Evolutionary conservation across 805 yeast genomes (phyloP).

Genomic region (Suhomyces pyralidae): DNA sequence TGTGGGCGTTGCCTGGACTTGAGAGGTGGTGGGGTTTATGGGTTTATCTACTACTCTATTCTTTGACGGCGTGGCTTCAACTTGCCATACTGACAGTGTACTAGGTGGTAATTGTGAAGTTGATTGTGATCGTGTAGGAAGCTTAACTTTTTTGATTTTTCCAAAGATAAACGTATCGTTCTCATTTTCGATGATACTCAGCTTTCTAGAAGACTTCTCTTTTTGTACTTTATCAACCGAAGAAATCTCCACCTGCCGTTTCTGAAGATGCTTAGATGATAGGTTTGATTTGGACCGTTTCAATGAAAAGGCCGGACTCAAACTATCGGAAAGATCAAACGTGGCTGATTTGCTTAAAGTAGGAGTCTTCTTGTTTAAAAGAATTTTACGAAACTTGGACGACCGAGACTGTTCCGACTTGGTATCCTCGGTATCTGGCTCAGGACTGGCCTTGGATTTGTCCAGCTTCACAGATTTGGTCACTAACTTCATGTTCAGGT

Average conservation of each 20-base stretch:
- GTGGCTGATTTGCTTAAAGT: slow-evolving; percentile 18
- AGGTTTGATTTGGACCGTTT: slow-evolving; percentile 41
- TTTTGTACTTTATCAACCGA: neutral
- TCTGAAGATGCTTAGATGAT: slow-evolving; percentile 35
- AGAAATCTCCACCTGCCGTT: slow-evolving; percentile 41
- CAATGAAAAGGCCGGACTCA: slow-evolving; percentile 33
- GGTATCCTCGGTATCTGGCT: slow-evolving; percentile 1
- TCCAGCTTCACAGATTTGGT: slow-evolving; percentile 6
- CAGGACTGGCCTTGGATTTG: slow-evolving; percentile 3
- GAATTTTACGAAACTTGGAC: slow-evolving; percentile 1
- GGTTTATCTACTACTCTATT: neutral
- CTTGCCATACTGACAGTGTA: slow-evolving; percentile 12
- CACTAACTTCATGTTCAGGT: slow-evolving; percentile 37
- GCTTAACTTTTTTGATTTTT: slow-evolving; percentile 21
- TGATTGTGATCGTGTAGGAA: slow-evolving; percentile 1
- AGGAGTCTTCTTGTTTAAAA: slow-evolving; percentile 7
- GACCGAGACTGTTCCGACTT: slow-evolving; percentile 4
- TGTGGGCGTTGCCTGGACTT: slow-evolving; percentile 8
- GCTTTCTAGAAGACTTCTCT: neutral
- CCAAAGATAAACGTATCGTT: slow-evolving; percentile 27
- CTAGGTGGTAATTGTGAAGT: neutral
- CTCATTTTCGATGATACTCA: neutral
- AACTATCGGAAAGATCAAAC: slow-evolving; percentile 15
- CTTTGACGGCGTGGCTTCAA: slow-evolving; percentile 27
- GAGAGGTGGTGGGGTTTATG: neutral